A percentile compares a stretch with the other conserved stretches of the same genome.
Conservation (phyloP, 2,329 filamentous ascomycete species). For the Dothiorella sarmentorum region DNA sequence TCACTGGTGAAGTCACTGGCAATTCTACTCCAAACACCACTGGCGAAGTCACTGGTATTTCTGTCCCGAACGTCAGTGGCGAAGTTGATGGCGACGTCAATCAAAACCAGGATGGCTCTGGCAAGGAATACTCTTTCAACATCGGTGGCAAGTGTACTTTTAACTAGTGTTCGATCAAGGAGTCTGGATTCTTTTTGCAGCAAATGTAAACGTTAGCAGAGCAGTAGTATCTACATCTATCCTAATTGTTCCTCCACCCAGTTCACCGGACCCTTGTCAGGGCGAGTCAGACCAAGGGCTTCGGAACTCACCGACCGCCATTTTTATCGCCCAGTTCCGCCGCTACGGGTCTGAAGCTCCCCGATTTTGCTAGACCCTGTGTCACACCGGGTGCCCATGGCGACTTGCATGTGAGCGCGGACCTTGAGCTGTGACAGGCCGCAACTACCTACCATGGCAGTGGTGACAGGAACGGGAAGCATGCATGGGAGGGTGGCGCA, state of each 20-base stretch:
- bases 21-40: no score
- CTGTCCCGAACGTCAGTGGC: no score
- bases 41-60: no score
- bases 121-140: constrained; percentile 3
- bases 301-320: background rate
- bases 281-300: background rate
- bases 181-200: background rate
- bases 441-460: background rate
- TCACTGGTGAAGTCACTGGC: no score
- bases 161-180: background rate
- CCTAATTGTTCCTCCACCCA: background rate
- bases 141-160: background rate
- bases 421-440: background rate
- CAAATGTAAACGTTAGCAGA: background rate
- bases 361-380: background rate
- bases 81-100: no score
- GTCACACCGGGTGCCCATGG: background rate
- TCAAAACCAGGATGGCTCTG: background rate
- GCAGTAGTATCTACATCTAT: background rate
- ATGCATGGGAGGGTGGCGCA: background rate
- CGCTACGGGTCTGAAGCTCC: background rate
- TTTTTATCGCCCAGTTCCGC: background rate
- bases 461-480: constrained; percentile 12
- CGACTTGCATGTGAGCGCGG: no score
- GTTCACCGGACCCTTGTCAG: background rate